Evolutionary conservation across 75 land plant species (phyloP), one percentile per base, ranked within the genome.

Genomic region (Larix kaempferi): DNA sequence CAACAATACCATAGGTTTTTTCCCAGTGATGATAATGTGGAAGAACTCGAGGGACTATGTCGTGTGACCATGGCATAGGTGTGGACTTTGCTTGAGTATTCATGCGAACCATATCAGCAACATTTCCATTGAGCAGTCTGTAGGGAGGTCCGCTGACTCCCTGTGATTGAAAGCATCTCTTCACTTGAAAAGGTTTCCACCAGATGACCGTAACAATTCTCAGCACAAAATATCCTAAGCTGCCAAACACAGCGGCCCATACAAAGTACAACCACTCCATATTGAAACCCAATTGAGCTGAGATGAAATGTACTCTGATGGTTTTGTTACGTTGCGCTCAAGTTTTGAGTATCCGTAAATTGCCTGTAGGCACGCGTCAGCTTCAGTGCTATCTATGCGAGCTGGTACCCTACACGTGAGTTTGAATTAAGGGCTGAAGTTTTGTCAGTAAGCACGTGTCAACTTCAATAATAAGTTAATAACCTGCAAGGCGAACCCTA

Each of bases 21-120:
- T 67, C 14, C 33, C 39, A 57, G 22, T 85, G 76, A 61, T 74
- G 65, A 35, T 57, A 16, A 63, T 74, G 71, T 4, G 90, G 90
- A 27, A 60, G 15, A 76, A 84, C 82, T 17, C 87, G 85, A 14
- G 88, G 83, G 54, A 71, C 55, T 67, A 83, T 58, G 77, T 56
- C 49, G 60, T 37, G 78, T 55, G 19, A 17, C 16, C 49, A 54
- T 5, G 33, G 56, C 39, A 49, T 1, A 25, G 74, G 29, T 23
- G 35, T 41, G 39, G 55, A n/a, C 4, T 35, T 54, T 52, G 25
- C 74, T 26, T 41, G 16, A 11, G 6, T 49, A 17, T 25, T 26
- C 74, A 73, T 73, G 5, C 25, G 3, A n/a, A n/a, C 27, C 25
- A 73, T 73, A 41, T 73, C 74, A 41, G 74, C 19, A 22, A 35